Evolutionary conservation across 306 rosid genomes (phyloP).

Genomic region (Glycyrrhiza uralensis): DNA sequence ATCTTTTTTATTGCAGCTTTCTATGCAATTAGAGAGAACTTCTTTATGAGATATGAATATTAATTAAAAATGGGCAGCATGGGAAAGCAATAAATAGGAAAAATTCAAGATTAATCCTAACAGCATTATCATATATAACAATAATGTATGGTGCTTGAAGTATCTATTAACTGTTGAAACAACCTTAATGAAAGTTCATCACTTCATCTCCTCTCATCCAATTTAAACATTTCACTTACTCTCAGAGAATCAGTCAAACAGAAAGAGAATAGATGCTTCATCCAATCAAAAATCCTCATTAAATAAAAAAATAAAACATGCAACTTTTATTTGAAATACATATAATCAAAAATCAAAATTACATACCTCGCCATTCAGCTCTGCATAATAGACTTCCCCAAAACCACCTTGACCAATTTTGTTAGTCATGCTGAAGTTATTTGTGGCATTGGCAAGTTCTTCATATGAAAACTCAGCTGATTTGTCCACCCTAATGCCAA

Average conservation of each 20-base stretch:
- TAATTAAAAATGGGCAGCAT: not conserved
- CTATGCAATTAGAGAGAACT: slow-evolving; percentile 35
- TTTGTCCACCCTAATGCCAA: slow-evolving; percentile 52
- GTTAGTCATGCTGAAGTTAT: slow-evolving; percentile 65
- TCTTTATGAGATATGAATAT: not conserved
- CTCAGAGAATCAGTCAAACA: not conserved
- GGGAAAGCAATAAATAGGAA: not conserved
- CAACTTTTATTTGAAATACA: not conserved
- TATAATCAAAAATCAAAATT: not conserved
- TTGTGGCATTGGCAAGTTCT: slow-evolving; percentile 81
- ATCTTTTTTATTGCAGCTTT: slow-evolving; percentile 90
- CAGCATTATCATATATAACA: not conserved
- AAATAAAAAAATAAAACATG: not conserved
- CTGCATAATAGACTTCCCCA: slow-evolving; percentile 84
- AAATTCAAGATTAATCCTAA: not conserved
- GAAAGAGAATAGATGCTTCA: not conserved
- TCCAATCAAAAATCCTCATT: not conserved
- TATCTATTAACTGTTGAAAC: too few relatives aligned
- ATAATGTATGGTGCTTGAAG: not conserved
- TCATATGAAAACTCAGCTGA: slow-evolving; percentile 78
- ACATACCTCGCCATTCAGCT: slow-evolving; percentile 93
- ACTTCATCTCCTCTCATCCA: not conserved
- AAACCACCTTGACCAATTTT: slow-evolving; percentile 95
- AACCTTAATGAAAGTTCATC: not conserved
- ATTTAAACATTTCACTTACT: not conserved